Evolutionary conservation across 176 grass and related monocot genomes (phyloP), one percentile per base, ranked within the genome.

Genomic region (Carex parvula): DNA sequence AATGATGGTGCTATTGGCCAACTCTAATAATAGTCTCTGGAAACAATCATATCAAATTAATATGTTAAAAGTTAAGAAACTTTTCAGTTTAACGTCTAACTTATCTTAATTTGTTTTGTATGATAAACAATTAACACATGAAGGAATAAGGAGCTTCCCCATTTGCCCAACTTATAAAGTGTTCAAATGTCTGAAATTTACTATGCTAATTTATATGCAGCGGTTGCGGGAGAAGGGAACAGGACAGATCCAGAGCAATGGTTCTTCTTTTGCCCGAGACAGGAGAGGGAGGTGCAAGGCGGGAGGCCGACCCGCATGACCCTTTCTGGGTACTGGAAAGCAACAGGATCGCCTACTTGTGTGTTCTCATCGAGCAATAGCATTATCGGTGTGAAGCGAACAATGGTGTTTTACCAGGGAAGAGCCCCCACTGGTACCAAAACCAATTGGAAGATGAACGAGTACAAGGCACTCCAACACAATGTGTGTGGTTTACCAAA

Each of bases 401-500:
- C 94, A 55, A 93, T 97, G 91, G 94, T 97, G 21, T 97, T 97
- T 70, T 97, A 97, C 84, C 1, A 83, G 42, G 94, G 94, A n/a
- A 85, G 91, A 72, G 86, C 88, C 0, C 91, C 91, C 8, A 81
- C 55, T 0, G 88, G 89, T 32, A 84, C 21, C 64, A 91, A 87
- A 85, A 97, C 91, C 6, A 64, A 24, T 1, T 97, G 94, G 94
- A 97, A 97, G 91, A 93, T 97, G 91, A 97, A 97, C 50, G 89
- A 97, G 86, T 97, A 97, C 69, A 91, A 91, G 86, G 84, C 86
- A 9, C 46, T 72, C 46, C 83, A 59, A 72, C 76, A 68, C 33
- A 22, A 60, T 56, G 46, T n/a, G 4, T 10, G 13, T 20, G 39
- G 46, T 50, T 20, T 82, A 72, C 55, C 79, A 50, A 60, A 14